Evolutionary conservation across 352 stramenopile genomes (phyloP), one percentile per base, ranked within the genome.

Genomic region (Globisporangium acanthophoron): DNA sequence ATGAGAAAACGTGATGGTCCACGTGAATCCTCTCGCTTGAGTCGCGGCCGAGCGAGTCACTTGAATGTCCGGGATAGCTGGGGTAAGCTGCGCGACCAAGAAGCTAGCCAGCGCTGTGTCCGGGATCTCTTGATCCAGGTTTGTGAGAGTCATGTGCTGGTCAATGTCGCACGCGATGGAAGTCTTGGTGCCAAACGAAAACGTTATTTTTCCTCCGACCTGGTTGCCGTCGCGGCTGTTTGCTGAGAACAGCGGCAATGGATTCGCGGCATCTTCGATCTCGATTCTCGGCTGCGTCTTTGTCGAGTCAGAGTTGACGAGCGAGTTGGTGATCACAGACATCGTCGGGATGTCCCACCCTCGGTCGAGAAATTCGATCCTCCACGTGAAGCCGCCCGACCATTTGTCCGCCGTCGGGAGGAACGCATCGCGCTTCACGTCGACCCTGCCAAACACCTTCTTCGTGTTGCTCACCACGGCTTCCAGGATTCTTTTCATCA

Each of bases 301-400:
- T 0, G 62, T 47, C 20, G 39, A 33, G 33, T 78, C 58, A 0
- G 70, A 56, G 41, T 80, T 80, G 0, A 48, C 24, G 0, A 87
- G 62, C 41, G 47, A 58, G 6, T 62, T 47, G 1, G 11, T 31
- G 21, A 67, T 60, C 6, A 73, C 62, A 2, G 48, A 68, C 73
- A 98, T 87, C 20, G 56, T 83, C 3, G 92, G 94, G 51, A 98
- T 88, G 61, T 98, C 80, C 66, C 90, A 78, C 2, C 80, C 73
- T 1, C 86, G 72, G 49, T 70, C 83, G 2, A 75, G 79, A 56
- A 98, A 99, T 21, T 92, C 97, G 57, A 99, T 90, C 27, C 87
- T 83, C 94, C 94, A 99, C 24, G 84, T 87, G 60, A 97, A 98
- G 3, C 91, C 90, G 16, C 96, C 96, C 5, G 87, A 97, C 93